These are phyloP conservation scores for Colletotrichum chlorophyti DNA, from an alignment of 2,329 filamentous ascomycete species.

Conservation along the genomic window DNA sequence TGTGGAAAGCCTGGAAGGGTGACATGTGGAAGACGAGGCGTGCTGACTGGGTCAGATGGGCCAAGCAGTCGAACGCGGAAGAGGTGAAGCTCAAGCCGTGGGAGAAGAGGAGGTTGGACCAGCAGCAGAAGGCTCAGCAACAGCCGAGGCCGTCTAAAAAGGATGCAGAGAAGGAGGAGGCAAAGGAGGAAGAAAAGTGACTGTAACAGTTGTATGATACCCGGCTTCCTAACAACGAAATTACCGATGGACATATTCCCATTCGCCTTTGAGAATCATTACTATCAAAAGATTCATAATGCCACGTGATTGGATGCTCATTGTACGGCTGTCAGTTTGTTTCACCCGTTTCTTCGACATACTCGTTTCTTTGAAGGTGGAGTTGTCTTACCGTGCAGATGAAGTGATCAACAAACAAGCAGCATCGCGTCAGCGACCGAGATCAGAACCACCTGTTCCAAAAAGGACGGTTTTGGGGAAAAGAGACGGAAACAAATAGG, in stretches of 20 bases:
- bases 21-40: conserved; percentile 62
- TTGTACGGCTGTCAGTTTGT: no score
- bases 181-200: conserved; percentile 6
- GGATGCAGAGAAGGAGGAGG: neutral
- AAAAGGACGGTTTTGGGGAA: no score
- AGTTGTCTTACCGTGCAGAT: no score
- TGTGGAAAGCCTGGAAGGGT: conserved; percentile 65
- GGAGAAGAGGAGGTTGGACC: conserved; percentile 25
- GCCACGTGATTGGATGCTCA: no score
- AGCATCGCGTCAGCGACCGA: no score
- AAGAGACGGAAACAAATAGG: no score
- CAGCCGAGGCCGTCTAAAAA: conserved; percentile 9
- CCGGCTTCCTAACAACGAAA: conserved; percentile 11
- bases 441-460: no score
- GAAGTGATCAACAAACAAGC: no score
- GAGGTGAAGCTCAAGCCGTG: conserved; percentile 27
- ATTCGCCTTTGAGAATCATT: no score
- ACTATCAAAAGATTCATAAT: neutral
- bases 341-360: no score
- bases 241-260: neutral
- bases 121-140: conserved; percentile 13
- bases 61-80: conserved; percentile 53
- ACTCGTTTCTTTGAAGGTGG: no score
- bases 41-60: conserved; percentile 63
- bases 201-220: conserved; percentile 26